phyloP scores from a whole-genome alignment of 2,329 filamentous ascomycete genomes.

The Sporothrix dimorphospora region DNA sequence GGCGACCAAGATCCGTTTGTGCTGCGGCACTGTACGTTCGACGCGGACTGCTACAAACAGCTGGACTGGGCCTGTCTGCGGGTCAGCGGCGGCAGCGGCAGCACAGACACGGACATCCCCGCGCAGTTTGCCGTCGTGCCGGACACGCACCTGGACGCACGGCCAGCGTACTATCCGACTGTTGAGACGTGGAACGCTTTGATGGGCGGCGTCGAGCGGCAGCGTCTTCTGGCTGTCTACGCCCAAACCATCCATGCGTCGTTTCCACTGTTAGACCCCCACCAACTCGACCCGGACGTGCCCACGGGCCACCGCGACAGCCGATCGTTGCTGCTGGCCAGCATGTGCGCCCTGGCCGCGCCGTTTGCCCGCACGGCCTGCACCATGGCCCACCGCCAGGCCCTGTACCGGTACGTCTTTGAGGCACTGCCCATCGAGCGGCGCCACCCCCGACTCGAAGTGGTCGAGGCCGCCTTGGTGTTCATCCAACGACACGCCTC shows the following conservation, averaged over 20 bases:
- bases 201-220: background rate
- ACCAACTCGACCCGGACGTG: background rate
- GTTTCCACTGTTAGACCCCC: background rate
- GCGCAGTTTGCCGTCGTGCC: constrained; percentile 11
- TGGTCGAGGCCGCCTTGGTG: background rate
- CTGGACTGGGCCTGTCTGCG: constrained; percentile 5
- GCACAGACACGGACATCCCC: background rate
- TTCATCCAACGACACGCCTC: background rate
- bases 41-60: constrained; percentile 6
- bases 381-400: background rate
- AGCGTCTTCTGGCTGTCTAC: background rate
- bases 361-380: background rate
- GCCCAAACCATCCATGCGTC: background rate
- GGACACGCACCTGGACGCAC: background rate
- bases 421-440: background rate
- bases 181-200: background rate
- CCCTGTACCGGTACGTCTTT: background rate
- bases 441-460: background rate
- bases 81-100: background rate
- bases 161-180: constrained; percentile 1
- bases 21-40: constrained; percentile 2
- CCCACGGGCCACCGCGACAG: background rate
- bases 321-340: background rate
- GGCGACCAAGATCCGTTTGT: constrained; percentile 6
- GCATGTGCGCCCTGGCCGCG: constrained; percentile 5